phyloP scores from a whole-genome alignment of 441 rosid genomes.

The Metrosideros polymorpha region DNA sequence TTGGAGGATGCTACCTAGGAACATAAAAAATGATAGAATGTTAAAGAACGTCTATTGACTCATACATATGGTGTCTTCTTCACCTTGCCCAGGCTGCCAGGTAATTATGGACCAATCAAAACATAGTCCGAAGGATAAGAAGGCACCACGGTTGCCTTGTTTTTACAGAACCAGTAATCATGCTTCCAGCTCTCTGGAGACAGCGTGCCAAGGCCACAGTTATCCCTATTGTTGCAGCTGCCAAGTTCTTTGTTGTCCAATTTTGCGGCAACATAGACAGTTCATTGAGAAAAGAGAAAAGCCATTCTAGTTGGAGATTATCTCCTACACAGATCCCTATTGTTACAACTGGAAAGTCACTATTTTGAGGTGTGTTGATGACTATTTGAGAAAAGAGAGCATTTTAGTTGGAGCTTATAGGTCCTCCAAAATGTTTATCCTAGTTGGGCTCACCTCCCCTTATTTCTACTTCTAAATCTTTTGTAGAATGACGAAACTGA shows the following conservation, averaged over 20 bases:
- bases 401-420: not conserved
- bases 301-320: not conserved
- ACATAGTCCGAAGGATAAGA: not conserved
- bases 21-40: not conserved
- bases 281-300: not conserved
- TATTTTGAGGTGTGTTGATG: not conserved
- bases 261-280: not conserved
- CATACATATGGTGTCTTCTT: not conserved
- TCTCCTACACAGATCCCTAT: not conserved
- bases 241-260: not conserved
- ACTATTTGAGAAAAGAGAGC: not conserved
- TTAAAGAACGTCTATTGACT: not conserved
- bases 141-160: not conserved
- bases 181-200: not conserved
- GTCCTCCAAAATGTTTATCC: not conserved
- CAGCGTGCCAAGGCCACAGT: not conserved
- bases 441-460: not conserved
- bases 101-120: not conserved
- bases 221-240: not conserved
- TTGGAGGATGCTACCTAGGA: not conserved
- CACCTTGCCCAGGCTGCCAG: not conserved
- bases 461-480: not conserved
- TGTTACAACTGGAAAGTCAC: not conserved
- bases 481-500: not conserved
- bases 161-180: not conserved